Conservation (phyloP, 805 yeast species). For the Sugiyamaella qingdaonensis region DNA sequence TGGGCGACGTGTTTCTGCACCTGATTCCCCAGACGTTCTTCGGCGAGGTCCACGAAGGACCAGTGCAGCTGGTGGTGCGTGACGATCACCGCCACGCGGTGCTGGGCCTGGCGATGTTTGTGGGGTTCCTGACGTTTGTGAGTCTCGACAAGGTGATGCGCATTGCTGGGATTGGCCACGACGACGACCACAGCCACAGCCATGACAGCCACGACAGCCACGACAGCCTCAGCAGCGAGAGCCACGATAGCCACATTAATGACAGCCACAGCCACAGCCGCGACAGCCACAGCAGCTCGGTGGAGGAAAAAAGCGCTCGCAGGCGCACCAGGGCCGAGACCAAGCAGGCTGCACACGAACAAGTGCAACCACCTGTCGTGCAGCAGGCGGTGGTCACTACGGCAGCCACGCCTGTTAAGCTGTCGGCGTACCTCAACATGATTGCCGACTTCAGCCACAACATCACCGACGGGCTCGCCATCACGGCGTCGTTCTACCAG, state of each 20-base stretch:
- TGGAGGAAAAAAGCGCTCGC: neutral
- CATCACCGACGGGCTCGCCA: conserved; percentile 72
- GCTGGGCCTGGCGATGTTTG: conserved; percentile 52
- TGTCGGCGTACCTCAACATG: conserved; percentile 60
- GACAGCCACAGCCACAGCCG: conserved; percentile 18
- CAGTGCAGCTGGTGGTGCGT: conserved; percentile 43
- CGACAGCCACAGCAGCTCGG: neutral
- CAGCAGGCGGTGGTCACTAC: neutral
- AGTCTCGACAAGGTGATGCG: conserved; percentile 59
- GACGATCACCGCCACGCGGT: conserved; percentile 48
- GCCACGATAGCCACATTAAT: neutral
- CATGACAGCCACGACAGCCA: neutral
- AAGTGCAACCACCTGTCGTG: too few species aligned
- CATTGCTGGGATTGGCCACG: conserved; percentile 47
- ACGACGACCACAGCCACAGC: conserved; percentile 37
- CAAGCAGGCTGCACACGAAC: neutral
- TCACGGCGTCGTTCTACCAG: conserved; percentile 64
- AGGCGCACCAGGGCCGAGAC: too few species aligned
- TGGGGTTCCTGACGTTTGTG: conserved; percentile 58
- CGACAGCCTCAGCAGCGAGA: conserved; percentile 14
- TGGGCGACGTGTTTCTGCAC: conserved; percentile 73
- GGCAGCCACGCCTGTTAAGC: conserved; percentile 31
- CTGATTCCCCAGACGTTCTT: conserved; percentile 64
- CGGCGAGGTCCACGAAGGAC: conserved; percentile 43
- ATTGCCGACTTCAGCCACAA: conserved; percentile 72